A percentile compares a stretch with the other conserved stretches of the same genome.
Conservation (phyloP, 2,329 filamentous ascomycete genomes). For the Diaporthe sp. region DNA sequence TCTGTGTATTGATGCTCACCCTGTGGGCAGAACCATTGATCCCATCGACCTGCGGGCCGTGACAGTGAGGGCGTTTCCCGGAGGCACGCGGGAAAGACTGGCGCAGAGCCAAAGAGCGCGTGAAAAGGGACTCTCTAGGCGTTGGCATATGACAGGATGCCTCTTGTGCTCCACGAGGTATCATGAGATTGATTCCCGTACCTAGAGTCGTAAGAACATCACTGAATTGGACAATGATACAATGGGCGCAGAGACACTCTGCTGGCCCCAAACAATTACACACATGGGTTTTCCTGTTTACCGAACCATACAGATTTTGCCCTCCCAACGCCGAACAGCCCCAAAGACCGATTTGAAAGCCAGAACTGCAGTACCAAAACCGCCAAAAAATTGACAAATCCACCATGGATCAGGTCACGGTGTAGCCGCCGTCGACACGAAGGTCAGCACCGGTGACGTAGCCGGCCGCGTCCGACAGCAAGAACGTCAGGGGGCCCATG, state of each 20-base stretch:
- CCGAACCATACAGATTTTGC: conserved; percentile 4
- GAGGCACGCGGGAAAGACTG: background rate
- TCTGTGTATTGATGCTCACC: background rate
- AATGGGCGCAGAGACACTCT: background rate
- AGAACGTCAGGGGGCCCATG: conserved; percentile 84
- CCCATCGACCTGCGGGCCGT: background rate
- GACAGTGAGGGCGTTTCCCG: background rate
- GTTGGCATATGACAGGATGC: background rate
- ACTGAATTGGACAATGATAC: background rate
- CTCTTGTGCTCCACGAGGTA: background rate
- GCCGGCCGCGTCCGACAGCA: conserved; percentile 58
- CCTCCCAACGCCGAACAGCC: conserved; percentile 20
- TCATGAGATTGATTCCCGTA: too few species aligned
- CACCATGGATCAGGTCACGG: conserved; percentile 81
- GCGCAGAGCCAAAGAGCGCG: background rate
- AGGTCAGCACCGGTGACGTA: conserved; percentile 81
- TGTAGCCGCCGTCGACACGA: conserved; percentile 91
- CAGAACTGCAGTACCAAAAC: background rate
- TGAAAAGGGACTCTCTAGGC: background rate
- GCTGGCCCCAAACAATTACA: background rate
- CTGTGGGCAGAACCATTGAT: background rate
- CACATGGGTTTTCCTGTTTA: background rate
- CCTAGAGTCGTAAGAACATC: background rate
- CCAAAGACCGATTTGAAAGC: background rate
- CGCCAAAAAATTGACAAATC: conserved; percentile 62